Evolutionary conservation across 768 basidiomycete species (phyloP), one percentile per base, ranked within the genome.

Genomic region (Neoboletus subvelutipes): DNA sequence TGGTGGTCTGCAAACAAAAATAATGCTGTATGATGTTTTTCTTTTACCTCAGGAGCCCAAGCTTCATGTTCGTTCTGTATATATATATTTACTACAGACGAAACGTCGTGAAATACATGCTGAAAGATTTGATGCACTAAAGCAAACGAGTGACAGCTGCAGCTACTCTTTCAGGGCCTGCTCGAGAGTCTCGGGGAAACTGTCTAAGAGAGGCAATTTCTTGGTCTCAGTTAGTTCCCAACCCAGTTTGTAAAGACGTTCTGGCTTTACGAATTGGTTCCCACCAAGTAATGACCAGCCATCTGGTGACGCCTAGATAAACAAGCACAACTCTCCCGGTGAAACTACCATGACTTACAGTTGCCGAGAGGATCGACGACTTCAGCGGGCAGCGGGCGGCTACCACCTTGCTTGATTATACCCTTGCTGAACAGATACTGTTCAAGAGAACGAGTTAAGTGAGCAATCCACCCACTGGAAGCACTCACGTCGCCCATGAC

Each of bases 261-360:
- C 64, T 1, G 74, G 57, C 29, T 67, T 71, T n/a, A 67, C 73
- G 45, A 73, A 71, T 10, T 67, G 66, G 55, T 75, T 80, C 5
- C 76, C 72, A 3, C 75, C 78, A 15, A 78, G 54, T 15, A 77
- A 57, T 11, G 70, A 75, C 78, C 76, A 79, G 10, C 73, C 76
- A 39, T 67, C 78, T 78, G 34, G 18, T 28, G 13, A 31, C 5
- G 55, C 29, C 26, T 18, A 50, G 33, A 42, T 54, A 39, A 59
- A 11, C 28, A 26, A 49, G 17, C n/a, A 36, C n/a, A 24, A 20
- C 18, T 10, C 28, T 17, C 10, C 2, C 7, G 33, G 22, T 13
- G 36, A 13, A 48, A 42, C 7, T 7, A 48, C n/a, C 8, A 29
- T 18, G 13, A 67, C 78, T 63, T 59, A 78, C 78, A 69, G 47